Conservation (phyloP, 2,329 filamentous ascomycete genomes). For the Endocalyx cinctus region DNA sequence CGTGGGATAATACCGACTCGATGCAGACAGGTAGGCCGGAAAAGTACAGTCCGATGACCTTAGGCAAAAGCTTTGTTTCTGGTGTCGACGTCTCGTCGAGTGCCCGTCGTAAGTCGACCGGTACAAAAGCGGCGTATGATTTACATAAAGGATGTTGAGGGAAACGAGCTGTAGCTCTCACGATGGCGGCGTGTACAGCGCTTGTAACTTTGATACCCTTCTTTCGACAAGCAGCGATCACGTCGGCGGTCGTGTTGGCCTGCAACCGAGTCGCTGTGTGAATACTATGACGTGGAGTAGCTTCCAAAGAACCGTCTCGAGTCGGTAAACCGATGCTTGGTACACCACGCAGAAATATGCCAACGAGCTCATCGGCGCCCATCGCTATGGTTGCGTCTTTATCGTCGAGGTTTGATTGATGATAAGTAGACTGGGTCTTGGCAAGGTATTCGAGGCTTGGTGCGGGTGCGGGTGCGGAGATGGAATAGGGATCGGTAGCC, state of each 20-base stretch:
- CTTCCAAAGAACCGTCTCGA: slow-evolving; percentile 2
- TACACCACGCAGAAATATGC: slow-evolving; percentile 9
- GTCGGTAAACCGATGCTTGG: slow-evolving; percentile 20
- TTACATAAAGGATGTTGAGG: slow-evolving; percentile 14
- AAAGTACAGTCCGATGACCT: slow-evolving; percentile 11
- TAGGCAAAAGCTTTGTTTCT: not conserved
- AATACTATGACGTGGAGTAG: slow-evolving; percentile 3
- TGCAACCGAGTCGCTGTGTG: slow-evolving; percentile 5
- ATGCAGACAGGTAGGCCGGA: slow-evolving; percentile 17
- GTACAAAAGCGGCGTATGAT: slow-evolving; percentile 15
- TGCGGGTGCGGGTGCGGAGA: not conserved
- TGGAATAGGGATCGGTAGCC: slow-evolving; percentile 1
- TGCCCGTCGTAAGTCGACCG: slow-evolving; percentile 12
- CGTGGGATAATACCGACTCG: slow-evolving; percentile 2
- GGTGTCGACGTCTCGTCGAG: slow-evolving; percentile 4
- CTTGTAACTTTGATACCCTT: slow-evolving; percentile 12
- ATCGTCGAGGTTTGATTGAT: too few relatives aligned
- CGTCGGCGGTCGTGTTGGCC: slow-evolving; percentile 3
- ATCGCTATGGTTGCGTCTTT: too few relatives aligned
- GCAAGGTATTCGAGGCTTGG: too few relatives aligned
- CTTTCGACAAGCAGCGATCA: slow-evolving; percentile 7
- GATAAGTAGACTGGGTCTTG: too few relatives aligned
- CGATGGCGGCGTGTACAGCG: slow-evolving; percentile 17
- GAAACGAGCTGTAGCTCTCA: slow-evolving; percentile 12
- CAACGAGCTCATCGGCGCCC: slow-evolving; percentile 14